These are phyloP conservation scores for Pseudocercospora macadamiae DNA, from an alignment of 2,329 filamentous ascomycete genomes.

Conservation along the genomic window DNA sequence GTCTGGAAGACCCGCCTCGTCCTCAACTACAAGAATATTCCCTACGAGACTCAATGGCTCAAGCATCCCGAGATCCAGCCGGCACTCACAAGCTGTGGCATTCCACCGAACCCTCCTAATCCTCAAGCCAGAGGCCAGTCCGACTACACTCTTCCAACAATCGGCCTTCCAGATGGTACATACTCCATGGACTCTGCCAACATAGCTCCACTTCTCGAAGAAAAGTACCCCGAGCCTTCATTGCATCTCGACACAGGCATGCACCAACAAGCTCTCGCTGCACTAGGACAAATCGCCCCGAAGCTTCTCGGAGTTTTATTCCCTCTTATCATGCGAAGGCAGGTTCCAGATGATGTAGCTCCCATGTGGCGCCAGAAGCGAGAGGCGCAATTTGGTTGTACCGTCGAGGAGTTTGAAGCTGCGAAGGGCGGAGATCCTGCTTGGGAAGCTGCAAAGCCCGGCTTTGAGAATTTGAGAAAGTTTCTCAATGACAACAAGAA, in stretches of 20 bases:
- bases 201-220: constrained; percentile 28
- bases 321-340: constrained; percentile 21
- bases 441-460: constrained; percentile 28
- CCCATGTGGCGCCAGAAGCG: constrained; percentile 20
- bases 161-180: constrained; percentile 22
- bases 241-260: constrained; percentile 25
- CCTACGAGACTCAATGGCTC: constrained; percentile 27
- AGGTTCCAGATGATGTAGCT: constrained; percentile 34
- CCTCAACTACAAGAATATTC: constrained; percentile 31
- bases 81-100: constrained; percentile 28
- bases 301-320: constrained; percentile 31
- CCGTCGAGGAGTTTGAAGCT: constrained; percentile 34
- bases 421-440: constrained; percentile 29
- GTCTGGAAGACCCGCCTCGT: constrained; percentile 68
- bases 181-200: constrained; percentile 28
- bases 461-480: constrained; percentile 19
- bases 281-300: constrained; percentile 18
- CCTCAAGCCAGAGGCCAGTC: not conserved
- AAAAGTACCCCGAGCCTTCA: constrained; percentile 21
- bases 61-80: constrained; percentile 21
- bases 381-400: constrained; percentile 25
- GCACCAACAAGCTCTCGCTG: constrained; percentile 14
- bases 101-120: constrained; percentile 21
- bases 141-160: constrained; percentile 24
- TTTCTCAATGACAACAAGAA: constrained; percentile 27